A percentile compares a stretch with the other conserved stretches of the same genome.
These are phyloP conservation scores for Aspergillus ruber DNA, from an alignment of 2,329 filamentous ascomycete genomes.

Conservation along the genomic window DNA sequence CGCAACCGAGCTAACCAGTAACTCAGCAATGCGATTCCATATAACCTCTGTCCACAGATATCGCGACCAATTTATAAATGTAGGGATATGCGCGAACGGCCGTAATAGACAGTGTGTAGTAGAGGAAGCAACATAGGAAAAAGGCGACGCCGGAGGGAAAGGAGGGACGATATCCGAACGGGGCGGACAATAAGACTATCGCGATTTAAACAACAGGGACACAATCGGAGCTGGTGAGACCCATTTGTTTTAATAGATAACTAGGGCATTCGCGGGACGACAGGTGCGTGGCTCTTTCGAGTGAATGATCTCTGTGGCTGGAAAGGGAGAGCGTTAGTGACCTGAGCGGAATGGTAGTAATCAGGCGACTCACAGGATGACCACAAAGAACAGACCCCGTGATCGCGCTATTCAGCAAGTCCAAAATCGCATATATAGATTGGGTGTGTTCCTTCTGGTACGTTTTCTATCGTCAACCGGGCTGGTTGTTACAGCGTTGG, in stretches of 20 bases:
- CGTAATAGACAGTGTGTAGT: not conserved
- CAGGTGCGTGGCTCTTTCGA: not conserved
- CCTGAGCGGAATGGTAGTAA: not conserved
- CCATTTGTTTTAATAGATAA: not conserved
- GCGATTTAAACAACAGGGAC: not conserved
- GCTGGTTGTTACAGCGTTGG: not conserved
- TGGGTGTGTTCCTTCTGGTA: not conserved
- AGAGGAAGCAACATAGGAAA: not conserved
- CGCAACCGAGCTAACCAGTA: not conserved
- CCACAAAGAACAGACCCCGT: not conserved
- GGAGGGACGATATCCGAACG: not conserved
- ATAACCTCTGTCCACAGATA: not conserved
- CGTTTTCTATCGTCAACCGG: not conserved
- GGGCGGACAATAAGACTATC: not conserved
- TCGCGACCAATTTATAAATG: not conserved
- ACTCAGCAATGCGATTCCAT: conserved; percentile 1
- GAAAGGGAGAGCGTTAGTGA: not conserved
- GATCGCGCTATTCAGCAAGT: not conserved
- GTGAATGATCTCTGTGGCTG: not conserved
- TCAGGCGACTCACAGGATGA: not conserved
- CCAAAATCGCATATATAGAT: not conserved
- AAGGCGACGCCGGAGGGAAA: not conserved
- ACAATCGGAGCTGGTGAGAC: not conserved
- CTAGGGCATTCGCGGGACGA: conserved; percentile 1
- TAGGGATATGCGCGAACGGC: not conserved